phyloP scores from a whole-genome alignment of 2,329 filamentous ascomycete genomes.

The Colletotrichum coccodes region DNA sequence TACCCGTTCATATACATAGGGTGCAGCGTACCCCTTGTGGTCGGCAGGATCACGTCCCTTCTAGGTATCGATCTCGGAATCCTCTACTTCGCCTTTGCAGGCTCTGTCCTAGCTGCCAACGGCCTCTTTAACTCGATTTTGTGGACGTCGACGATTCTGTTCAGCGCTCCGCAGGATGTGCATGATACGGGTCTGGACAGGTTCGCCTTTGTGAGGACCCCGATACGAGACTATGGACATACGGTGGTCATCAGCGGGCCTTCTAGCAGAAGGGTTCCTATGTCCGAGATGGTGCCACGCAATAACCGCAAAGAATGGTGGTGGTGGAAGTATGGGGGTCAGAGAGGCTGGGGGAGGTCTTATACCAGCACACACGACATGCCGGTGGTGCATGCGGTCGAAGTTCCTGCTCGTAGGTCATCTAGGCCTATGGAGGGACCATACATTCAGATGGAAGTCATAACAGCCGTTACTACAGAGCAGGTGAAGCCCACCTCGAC shows the following conservation, averaged over 20 bases:
- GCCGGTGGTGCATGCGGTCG: neutral
- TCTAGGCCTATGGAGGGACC: constrained; percentile 4
- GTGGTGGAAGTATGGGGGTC: constrained; percentile 26
- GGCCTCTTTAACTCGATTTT: constrained; percentile 54
- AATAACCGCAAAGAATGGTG: constrained; percentile 17
- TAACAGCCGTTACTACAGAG: constrained; percentile 54
- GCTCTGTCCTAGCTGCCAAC: constrained; percentile 60
- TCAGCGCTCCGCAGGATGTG: constrained; percentile 45
- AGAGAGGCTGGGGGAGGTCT: constrained; percentile 18
- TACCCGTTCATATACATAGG: constrained; percentile 72
- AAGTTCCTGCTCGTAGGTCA: neutral
- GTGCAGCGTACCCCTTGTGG: constrained; percentile 69
- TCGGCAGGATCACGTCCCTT: constrained; percentile 67
- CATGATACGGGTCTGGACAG: constrained; percentile 36
- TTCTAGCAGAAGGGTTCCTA: constrained; percentile 2
- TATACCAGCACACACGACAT: constrained; percentile 14
- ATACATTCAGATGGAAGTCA: constrained; percentile 53
- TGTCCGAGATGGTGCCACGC: neutral
- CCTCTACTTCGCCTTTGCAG: constrained; percentile 61
- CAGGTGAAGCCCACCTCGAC: neutral
- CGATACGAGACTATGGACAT: constrained; percentile 26
- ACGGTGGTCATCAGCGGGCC: constrained; percentile 21
- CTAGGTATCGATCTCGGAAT: constrained; percentile 56
- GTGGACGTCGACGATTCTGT: constrained; percentile 38
- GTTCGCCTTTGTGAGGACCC: constrained; percentile 38